These are phyloP conservation scores for Fusarium palustre DNA, from an alignment of 2,329 filamentous ascomycete species.

Conservation along the genomic window DNA sequence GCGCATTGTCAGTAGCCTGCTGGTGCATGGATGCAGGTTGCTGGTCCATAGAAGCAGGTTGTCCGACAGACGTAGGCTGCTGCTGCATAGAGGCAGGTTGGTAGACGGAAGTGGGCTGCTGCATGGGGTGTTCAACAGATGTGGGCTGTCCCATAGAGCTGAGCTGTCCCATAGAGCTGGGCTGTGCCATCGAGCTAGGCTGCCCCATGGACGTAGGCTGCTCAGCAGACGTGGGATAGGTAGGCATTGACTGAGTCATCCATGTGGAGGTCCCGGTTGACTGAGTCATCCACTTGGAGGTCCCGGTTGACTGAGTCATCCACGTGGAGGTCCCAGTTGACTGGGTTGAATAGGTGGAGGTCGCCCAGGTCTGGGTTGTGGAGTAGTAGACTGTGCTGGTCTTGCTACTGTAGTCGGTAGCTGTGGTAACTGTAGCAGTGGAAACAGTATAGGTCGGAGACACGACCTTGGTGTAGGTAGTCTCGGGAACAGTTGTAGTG, in stretches of 20 bases:
- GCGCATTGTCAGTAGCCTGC: not conserved
- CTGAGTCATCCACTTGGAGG: not conserved
- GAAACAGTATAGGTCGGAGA: not conserved
- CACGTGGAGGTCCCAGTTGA: not conserved
- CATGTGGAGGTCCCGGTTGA: not conserved
- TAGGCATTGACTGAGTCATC: not conserved
- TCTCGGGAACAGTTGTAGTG: not conserved
- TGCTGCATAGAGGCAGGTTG: not conserved
- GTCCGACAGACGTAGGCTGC: not conserved
- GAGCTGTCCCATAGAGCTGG: not conserved
- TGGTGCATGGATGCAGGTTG: not conserved
- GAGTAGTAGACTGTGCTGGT: constrained; percentile 10
- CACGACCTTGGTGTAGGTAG: not conserved
- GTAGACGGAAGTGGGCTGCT: not conserved
- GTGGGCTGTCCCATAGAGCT: not conserved
- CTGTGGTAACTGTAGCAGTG: not conserved
- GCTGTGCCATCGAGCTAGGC: not conserved
- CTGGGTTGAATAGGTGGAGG: not conserved
- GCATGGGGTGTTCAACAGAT: not conserved
- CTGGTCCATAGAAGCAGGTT: too few species aligned
- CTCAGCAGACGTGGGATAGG: not conserved
- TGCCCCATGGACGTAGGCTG: too few species aligned
- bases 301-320: not conserved
- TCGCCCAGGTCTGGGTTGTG: constrained; percentile 16
- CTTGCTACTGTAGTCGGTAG: not conserved